Evolutionary conservation across 2,329 filamentous ascomycete genomes (phyloP), one percentile per base, ranked within the genome.

Genomic region (Magnaporthales sp.): DNA sequence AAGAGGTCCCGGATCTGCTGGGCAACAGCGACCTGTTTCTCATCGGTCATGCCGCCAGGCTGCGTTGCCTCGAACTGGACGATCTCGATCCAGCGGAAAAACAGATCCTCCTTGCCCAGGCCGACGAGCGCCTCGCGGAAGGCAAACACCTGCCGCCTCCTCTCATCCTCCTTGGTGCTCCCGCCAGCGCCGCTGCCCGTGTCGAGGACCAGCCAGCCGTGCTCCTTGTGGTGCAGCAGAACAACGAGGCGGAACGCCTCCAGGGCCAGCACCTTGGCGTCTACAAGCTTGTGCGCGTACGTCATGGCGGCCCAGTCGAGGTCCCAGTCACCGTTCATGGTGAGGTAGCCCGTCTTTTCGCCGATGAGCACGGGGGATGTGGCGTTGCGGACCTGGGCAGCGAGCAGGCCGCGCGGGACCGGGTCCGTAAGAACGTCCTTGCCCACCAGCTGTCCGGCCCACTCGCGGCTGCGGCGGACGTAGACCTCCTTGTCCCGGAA

Each of bases 81-180:
- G 74, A 96, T 85, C 80, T 97, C 93, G 63, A 97, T 91, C 92
- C 93, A 97, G 66, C 90, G 87, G 79, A 91, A 97, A 79, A 97
- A 97, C 66, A 97, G 77, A 70, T 90, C 88, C 76, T 97, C 93
- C 78, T 97, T 96, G 60, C 90, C 92, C 77, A 95, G 82, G 2
- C 83, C 83, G 1, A 85, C 83, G 71, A 97, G 82, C 24, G 88
- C 87, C 60, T 95, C 90, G 72, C 91, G 89, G 75, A 97, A 96
- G 2, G 85, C 84, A 69, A 95, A 86, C 9, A 97, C 89, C 77
- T 95, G 92, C 69, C 88, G 85, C 70, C 88, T 80, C 63, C 85
- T 84, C 68, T 88, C 84, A 67, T 91, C 88, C 70, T 90, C 86
- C 58, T 83, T 81, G 19, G 15, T 22, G 19, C 54, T 24, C 8